Base-by-base conservation (phyloP, 352 stramenopile species). In the Halophytophthora batemanensis region DNA sequence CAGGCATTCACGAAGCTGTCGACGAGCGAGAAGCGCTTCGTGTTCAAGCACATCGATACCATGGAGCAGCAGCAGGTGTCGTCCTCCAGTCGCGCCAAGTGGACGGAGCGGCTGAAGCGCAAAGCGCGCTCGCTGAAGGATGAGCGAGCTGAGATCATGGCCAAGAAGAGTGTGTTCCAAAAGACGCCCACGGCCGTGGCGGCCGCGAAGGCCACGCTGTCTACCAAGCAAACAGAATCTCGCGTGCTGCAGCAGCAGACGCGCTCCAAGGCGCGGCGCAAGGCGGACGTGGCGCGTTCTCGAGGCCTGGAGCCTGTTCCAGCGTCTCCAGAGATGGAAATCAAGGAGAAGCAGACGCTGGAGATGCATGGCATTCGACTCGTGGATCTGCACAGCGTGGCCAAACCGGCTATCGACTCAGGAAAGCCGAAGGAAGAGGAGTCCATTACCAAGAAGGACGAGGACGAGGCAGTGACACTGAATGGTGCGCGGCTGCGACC, bases 41-140 rank as follows among this genome's bases (percentile, higher is more conserved):
- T 93, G 18, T 91, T 93, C 43, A 91, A 75, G 48, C 83, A 82
- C 52, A 91, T 93, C 19, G 81, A 93, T 50, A 93, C 83, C 11
- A 74, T 93, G 69, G 69, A 92, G 40, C 55, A 81, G 31, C 53
- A 81, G 45, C 56, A 74, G 18, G 25, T 77, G 15, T 43, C 46
- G 15, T 55, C 62, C n/a, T 48, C 56, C 0, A 61, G 56, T 35
- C 61, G 72, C 17, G 53, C 54, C 25, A 92, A 86, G 41, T 89
- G 73, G 81, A 78, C 71, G 15, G 67, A 89, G 45, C 51, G 69
- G 31, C 56, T 90, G 21, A 91, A 90, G 50, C 73, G 68, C 44
- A 90, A 88, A 50, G 72, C 71, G 5, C 74, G 80, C 1, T 71
- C 73, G 11, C 62, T 86, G 6, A 82, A 84, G 45, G 60, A 83